Evolutionary conservation across 768 basidiomycete species (phyloP).

Genomic region (Gymnopilus dilepis): DNA sequence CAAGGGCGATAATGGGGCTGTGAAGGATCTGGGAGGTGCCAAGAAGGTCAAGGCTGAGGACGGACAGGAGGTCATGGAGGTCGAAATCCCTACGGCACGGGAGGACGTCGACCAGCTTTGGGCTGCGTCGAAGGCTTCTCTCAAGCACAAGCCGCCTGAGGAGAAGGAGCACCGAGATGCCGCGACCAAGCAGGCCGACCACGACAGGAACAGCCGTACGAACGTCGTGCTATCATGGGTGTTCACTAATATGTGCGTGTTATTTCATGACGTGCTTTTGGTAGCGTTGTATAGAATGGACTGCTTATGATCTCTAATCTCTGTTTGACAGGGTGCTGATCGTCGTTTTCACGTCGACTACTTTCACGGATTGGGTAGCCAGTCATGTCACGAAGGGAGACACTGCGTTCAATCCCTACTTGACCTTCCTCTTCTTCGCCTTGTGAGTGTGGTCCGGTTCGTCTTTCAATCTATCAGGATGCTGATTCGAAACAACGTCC

Average conservation of each 20-base stretch:
- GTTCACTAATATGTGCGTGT: constrained; percentile 79
- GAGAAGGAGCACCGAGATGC: constrained; percentile 85
- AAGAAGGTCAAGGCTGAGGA: constrained; percentile 87
- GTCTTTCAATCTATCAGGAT: constrained; percentile 7
- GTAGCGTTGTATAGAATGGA: not conserved
- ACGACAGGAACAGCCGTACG: constrained; percentile 81
- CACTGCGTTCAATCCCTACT: constrained; percentile 86
- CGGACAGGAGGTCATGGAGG: constrained; percentile 87
- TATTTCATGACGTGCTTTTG: constrained; percentile 6
- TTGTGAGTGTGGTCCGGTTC: constrained; percentile 43
- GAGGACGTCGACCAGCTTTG: constrained; percentile 92
- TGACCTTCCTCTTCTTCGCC: constrained; percentile 78
- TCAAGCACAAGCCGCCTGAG: constrained; percentile 71
- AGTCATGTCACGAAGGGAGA: constrained; percentile 56
- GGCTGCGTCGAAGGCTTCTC: constrained; percentile 73
- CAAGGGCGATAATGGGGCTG: constrained; percentile 87
- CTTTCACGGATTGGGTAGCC: constrained; percentile 77
- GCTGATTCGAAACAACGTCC: constrained; percentile 17
- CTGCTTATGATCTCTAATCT: constrained; percentile 17
- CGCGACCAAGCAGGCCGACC: constrained; percentile 88
- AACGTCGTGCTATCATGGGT: constrained; percentile 87
- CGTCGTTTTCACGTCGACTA: constrained; percentile 74
- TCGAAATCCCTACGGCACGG: constrained; percentile 78
- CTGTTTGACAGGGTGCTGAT: constrained; percentile 61
- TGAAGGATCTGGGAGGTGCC: constrained; percentile 89